Conservation (phyloP, 2,329 filamentous ascomycete genomes). For the Verticillium alfalfae region DNA sequence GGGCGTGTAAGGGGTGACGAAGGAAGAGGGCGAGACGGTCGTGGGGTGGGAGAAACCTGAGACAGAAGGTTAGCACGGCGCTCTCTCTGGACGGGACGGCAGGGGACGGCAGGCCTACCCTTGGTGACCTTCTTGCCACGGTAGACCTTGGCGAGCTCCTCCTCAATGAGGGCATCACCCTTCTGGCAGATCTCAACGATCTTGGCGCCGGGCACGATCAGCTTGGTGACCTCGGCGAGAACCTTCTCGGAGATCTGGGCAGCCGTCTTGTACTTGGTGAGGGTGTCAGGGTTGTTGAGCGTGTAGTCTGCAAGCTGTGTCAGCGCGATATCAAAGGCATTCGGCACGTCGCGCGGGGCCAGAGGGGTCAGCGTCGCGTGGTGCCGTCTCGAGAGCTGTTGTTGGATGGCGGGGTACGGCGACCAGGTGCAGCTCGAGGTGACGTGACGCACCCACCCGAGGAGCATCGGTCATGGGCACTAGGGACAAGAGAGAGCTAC, state of each 20-base stretch:
- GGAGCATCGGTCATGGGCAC: neutral
- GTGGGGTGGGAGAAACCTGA: conserved; percentile 86
- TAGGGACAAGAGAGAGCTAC: neutral
- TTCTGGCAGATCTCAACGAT: conserved; percentile 91
- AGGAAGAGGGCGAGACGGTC: conserved; percentile 88
- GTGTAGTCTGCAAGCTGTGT: conserved; percentile 61
- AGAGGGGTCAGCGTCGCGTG: neutral
- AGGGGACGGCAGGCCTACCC: conserved; percentile 49
- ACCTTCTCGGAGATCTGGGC: conserved; percentile 94
- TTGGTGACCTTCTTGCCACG: conserved; percentile 96
- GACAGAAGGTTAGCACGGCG: neutral
- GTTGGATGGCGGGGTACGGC: neutral
- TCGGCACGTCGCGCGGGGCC: neutral
- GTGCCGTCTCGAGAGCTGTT: neutral
- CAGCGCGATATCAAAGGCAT: neutral
- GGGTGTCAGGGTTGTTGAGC: conserved; percentile 85
- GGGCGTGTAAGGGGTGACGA: conserved; percentile 95
- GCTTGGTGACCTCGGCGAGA: conserved; percentile 72
- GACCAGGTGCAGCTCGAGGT: neutral
- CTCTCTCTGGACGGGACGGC: conserved; percentile 6
- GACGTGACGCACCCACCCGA: neutral
- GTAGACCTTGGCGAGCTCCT: conserved; percentile 93
- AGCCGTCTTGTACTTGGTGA: conserved; percentile 99
- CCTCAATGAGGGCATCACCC: conserved; percentile 90
- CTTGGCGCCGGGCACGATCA: conserved; percentile 80